Evolutionary conservation across 1,284 basidiomycete species (phyloP), one percentile per base, ranked within the genome.

Genomic region (Exsudoporus floridanus): DNA sequence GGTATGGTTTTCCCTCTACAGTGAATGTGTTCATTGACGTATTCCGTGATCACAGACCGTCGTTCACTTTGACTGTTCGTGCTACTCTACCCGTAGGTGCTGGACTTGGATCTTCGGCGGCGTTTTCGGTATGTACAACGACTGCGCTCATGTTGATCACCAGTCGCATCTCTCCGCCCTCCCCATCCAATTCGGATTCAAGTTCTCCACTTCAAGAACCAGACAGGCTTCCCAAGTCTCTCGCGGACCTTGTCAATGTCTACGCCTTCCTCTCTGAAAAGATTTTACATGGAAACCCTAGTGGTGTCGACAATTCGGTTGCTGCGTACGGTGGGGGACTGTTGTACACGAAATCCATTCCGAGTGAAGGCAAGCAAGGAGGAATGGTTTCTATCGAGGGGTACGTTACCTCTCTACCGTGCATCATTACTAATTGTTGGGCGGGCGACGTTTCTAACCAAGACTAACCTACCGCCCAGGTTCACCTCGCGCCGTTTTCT

Each of bases 81-180:
- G 90, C 94, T 36, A 91, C 93, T n/a, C 81, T 99, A 10, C 97
- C 97, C n/a, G 90, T 99, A 57, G 91, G 94, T n/a, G 97, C 97
- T 8, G 97, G 97, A 37, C 86, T 99, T 42, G 97, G 97, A 28
- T 98, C 96, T 14, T 98, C 94, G 21, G 97, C 97, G 2, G 94
- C 97, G 7, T 97, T 90, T 74, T 96, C 93, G 5, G 83, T 88
- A 14, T 97, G 94, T 69, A 77, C 92, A 37, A 86, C 94, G 5
- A 86, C 91, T 0, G 77, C 92, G 5, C 77, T 98, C 41, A 82
- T 98, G 42, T 77, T 95, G n/a, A 74, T 86, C 7, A 79, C 82
- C 65, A 74, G 76, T 46, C 84, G 83, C 54, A 81, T 91, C 59
- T 70, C 65, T 36, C 66, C 84, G 16, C 82, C 85, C 34, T 54